Base-by-base conservation (phyloP, 148 eudicot species). In the Arctostaphylos glauca region DNA sequence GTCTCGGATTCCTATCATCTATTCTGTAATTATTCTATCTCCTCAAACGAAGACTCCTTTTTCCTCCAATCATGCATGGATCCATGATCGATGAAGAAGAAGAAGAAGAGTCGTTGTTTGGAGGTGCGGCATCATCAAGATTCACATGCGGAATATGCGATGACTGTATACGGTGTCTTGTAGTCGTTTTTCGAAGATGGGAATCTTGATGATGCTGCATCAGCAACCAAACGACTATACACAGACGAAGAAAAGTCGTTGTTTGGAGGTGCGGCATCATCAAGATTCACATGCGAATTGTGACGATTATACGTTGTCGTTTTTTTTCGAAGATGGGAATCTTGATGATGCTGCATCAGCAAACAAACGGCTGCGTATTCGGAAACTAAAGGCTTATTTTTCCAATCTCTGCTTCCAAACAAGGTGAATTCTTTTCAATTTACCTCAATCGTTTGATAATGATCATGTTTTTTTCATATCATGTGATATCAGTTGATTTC, bases 151-250 rank as follows among this genome's bases (percentile, higher is more conserved):
- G 47, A 80, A 64, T 23, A 21, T 12, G 25, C 13, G 15, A 3
- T 9, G 9, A 62, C 56, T 62, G 0, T 64, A 23, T 31, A 31
- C 1, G 1, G 38, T 31, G 38, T 64, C 5, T 21, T 0, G 6
- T 64, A 3, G 3, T 5, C 0, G 25, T 25, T 25, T 12, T 49
- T 80, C 16, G 21, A 2, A 18, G 44, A 43, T 66, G 82, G 15
- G 82, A 80, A 80, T 80, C 82, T 80, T 80, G 82, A 80, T 80
- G 82, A 80, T 80, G 82, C 82, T 80, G 74, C 82, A 80, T 80
- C 82, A 6, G 71, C 70, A 78, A 78, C 47, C 73, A 25, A 79
- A 23, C 43, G 72, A 47, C 81, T 79, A 60, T 76, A 50, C 3
- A 9, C 41, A 9, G 13, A 46, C 25, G 71, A 66, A 1, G 7